A percentile compares a stretch with the other conserved stretches of the same genome.
Evolutionary conservation across 2,329 filamentous ascomycete genomes (phyloP).

Genomic region (Aspergillus neoniger): DNA sequence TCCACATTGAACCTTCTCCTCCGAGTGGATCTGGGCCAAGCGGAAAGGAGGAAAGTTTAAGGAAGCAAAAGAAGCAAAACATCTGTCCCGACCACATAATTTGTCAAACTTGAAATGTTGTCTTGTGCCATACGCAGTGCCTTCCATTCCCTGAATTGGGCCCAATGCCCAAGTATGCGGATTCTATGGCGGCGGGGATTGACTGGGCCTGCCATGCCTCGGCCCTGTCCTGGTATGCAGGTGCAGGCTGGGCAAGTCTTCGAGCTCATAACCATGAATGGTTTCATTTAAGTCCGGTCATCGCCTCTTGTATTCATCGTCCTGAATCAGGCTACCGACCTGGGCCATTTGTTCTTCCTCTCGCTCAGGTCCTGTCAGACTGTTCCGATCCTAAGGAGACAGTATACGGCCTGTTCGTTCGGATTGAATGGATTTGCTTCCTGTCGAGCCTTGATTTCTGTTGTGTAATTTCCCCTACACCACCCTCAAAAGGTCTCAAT

Average conservation of each 20-base stretch:
- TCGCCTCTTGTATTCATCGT: background rate
- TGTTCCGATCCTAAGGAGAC: background rate
- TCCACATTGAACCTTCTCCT: no score
- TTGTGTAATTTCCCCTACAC: background rate
- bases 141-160: constrained; percentile 9
- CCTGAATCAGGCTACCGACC: background rate
- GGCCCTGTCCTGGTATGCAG: constrained; percentile 15
- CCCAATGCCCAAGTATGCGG: background rate
- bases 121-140: background rate
- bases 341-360: background rate
- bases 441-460: no score
- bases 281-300: background rate
- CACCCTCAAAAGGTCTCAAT: background rate
- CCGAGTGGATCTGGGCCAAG: no score
- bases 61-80: background rate
- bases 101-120: background rate
- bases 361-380: background rate
- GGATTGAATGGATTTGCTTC: background rate
- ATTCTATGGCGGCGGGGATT: constrained; percentile 13
- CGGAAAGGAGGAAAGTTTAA: background rate
- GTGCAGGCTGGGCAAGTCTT: background rate
- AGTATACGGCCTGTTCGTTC: background rate
- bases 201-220: constrained; percentile 6
- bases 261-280: background rate
- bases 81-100: background rate